Base-by-base conservation (phyloP, 345 rosid species). In the Sisymbrium irio region DNA sequence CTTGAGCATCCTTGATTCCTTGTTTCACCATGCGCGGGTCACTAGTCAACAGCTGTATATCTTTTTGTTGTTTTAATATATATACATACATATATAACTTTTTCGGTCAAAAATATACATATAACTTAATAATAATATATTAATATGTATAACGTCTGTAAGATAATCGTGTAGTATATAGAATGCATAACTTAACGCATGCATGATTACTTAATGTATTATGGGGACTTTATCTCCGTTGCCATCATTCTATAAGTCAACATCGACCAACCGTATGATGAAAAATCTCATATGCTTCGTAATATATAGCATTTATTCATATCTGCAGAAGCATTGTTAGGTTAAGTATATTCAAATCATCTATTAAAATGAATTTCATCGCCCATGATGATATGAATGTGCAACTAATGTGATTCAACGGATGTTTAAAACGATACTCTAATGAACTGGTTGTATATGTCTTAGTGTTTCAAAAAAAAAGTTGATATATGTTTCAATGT, bases 191-290 rank as follows among this genome's bases (percentile, higher is more conserved):
- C 6, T 41, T 64, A 54, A 72, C 64, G 47, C 65, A 53, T 72
- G 70, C 64, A 72, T 72, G 56, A 54, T 62, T 19, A 19, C n/a
- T 27, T 3, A 40, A 27, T 65, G 51, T 49, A 71, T 37, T 27
- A 50, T 61, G 51, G 68, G 53, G 35, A 32, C 27, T 61, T 18
- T 62, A 10, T 49, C 33, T 60, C 46, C 19, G 0, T 37, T 61
- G 30, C 33, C 40, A 46, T 42, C 35, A 37, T 2, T 60, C 10
- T 25, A 47, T 18, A 51, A 18, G 44, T 62, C 62, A 72, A 30
- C 54, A 50, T 62, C 62, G 40, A 25, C 33, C 61, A 72, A 30
- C 35, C 22, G 33, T 37, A 19, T 51, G 25, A 50, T 30, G 54
- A 13, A 55, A 35, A n/a, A 1, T 14, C 20, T 5, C 12, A 33